These are phyloP conservation scores for Phyllosticta citriasiana DNA, from an alignment of 2,329 filamentous ascomycete species.

Conservation along the genomic window DNA sequence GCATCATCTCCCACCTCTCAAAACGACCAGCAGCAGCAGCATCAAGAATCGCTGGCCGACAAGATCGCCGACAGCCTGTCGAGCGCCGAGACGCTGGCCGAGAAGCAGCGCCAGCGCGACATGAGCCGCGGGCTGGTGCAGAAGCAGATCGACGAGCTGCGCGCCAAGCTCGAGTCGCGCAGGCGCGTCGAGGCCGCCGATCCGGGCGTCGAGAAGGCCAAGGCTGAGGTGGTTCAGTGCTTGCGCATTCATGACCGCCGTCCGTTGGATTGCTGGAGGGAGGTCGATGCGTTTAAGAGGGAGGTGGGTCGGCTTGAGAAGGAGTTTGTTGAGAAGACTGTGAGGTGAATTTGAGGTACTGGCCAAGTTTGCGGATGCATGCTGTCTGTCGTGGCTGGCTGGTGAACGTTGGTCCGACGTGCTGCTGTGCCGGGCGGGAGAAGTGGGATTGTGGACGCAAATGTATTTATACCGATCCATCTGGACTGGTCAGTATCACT, in stretches of 20 bases:
- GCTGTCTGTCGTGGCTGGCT: too few relatives aligned
- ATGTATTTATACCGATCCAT: background rate
- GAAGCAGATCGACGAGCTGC: constrained; percentile 48
- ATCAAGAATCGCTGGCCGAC: constrained; percentile 20
- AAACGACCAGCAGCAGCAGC: background rate
- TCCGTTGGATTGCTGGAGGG: constrained; percentile 87
- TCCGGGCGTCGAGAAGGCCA: constrained; percentile 61
- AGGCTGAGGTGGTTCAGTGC: constrained; percentile 67
- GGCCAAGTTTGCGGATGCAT: too few relatives aligned
- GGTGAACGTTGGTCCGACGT: background rate
- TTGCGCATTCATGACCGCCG: constrained; percentile 74
- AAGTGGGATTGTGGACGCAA: background rate
- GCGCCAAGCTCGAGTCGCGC: constrained; percentile 38
- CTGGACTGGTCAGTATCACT: background rate
- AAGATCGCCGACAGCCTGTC: constrained; percentile 27
- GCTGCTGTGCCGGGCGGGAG: background rate
- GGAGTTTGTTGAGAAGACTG: constrained; percentile 76
- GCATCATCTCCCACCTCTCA: background rate
- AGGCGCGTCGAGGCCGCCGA: constrained; percentile 56
- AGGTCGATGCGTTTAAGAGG: constrained; percentile 82
- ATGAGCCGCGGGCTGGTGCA: constrained; percentile 44
- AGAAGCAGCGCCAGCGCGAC: constrained; percentile 35
- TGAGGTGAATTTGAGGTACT: constrained; percentile 29
- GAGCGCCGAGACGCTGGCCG: constrained; percentile 25
- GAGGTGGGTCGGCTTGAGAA: constrained; percentile 82